Evolutionary conservation across 345 rosid species (phyloP), one percentile per base, ranked within the genome.

Genomic region (Ricinus communis): DNA sequence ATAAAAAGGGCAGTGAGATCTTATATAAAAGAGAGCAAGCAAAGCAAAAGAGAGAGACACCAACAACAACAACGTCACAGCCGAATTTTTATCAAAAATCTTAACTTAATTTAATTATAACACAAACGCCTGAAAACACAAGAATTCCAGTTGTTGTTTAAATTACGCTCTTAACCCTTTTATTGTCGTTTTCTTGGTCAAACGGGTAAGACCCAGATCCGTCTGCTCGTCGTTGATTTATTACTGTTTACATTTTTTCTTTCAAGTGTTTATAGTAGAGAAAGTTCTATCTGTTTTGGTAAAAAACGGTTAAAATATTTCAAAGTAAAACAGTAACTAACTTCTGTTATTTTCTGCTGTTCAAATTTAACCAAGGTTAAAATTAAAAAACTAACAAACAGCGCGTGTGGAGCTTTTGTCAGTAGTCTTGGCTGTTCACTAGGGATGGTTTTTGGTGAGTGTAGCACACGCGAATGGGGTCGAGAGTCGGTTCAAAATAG

Each of bases 121-220:
- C n/a, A n/a, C n/a, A n/a, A n/a, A n/a, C n/a, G n/a, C n/a, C n/a
- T n/a, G n/a, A 30, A 40, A 66, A n/a, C 25, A 50, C 56, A 30
- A n/a, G 21, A 27, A 12, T 46, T 18, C 33, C 4, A 18, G 59
- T 43, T 14, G 46, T 46, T 38, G 47, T 5, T 31, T 1, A 18
- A 66, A 70, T 83, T 80, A 81, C 85, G 25, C 60, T 64, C 55
- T 56, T 78, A n/a, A 0, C 81, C 82, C 51, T 73, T 41, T 3
- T 50, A 79, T 64, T 80, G 77, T 78, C 77, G 76, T 58, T 69
- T 70, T 7, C 70, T 21, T 53, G 86, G 88, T 88, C 90, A 90
- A 85, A 75, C 72, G 24, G 16, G 70, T 83, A 81, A 85, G 90
- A 90, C 91, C 85, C 57, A 70, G 77, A 79, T 70, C 82, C 82